A percentile compares a stretch with the other conserved stretches of the same genome.
Evolutionary conservation across 2,329 filamentous ascomycete genomes (phyloP).

Genomic region (Nigrograna mackinnonii): DNA sequence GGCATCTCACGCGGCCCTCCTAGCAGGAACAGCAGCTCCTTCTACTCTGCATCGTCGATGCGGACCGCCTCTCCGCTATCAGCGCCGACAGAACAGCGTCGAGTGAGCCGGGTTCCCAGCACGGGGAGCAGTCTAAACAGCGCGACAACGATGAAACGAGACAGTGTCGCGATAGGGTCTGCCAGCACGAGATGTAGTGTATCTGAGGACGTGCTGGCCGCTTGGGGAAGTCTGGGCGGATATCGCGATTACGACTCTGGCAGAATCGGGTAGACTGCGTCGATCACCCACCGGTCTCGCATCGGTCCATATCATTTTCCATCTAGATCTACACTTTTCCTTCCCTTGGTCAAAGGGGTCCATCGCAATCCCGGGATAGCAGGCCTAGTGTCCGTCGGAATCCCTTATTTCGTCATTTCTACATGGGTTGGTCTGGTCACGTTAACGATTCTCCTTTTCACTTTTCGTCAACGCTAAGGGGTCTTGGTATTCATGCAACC

Average conservation of each 20-base stretch:
- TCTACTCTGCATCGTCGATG: constrained; percentile 21
- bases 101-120: constrained; percentile 10
- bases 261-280: too few species aligned
- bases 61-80: constrained; percentile 20
- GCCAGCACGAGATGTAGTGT: constrained; percentile 39
- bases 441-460: too few species aligned
- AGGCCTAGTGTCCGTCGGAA: too few species aligned
- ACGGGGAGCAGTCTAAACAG: constrained; percentile 12
- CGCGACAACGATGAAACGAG: constrained; percentile 14
- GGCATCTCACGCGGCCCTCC: neutral
- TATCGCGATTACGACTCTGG: neutral
- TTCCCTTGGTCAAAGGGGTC: too few species aligned
- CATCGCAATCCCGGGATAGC: too few species aligned
- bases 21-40: constrained; percentile 3
- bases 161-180: constrained; percentile 14
- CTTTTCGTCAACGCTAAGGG: too few species aligned
- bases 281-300: too few species aligned
- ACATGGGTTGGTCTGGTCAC: too few species aligned
- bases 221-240: constrained; percentile 52
- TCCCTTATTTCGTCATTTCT: too few species aligned
- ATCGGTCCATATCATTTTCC: too few species aligned
- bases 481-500: too few species aligned
- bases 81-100: constrained; percentile 13
- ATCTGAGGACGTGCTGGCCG: constrained; percentile 51
- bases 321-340: too few species aligned